phyloP scores from a whole-genome alignment of 345 rosid genomes.

The Eucalyptus erythrocorys region DNA sequence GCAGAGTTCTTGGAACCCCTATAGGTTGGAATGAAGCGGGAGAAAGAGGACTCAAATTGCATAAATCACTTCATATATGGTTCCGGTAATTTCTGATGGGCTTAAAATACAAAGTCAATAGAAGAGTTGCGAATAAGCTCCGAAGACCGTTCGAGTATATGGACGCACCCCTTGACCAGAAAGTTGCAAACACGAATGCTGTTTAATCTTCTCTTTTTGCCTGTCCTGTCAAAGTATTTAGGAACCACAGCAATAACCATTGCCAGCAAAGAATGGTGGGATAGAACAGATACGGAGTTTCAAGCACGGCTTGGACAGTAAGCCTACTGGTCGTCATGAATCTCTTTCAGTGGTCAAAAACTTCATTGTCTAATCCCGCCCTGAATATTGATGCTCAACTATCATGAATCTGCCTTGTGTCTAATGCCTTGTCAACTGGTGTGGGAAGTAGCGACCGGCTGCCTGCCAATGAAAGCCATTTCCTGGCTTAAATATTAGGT shows the following conservation, averaged over 20 bases:
- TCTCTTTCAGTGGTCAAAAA: slow-evolving; percentile 30
- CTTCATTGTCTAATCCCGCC: background rate
- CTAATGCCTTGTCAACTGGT: background rate
- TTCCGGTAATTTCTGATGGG: background rate
- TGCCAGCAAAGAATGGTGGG: slow-evolving; percentile 67
- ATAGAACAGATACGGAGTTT: slow-evolving; percentile 69
- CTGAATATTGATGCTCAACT: background rate
- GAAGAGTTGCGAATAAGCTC: background rate
- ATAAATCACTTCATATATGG: background rate
- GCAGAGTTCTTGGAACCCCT: background rate
- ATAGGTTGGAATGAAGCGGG: background rate
- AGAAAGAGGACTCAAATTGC: too few relatives aligned
- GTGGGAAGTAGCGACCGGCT: background rate
- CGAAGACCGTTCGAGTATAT: background rate
- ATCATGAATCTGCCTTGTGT: background rate
- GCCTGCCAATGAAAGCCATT: background rate
- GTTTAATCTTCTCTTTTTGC: background rate
- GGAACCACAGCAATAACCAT: slow-evolving; percentile 70
- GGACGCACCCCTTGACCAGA: background rate
- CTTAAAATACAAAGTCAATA: background rate
- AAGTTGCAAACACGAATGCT: background rate
- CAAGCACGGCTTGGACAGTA: slow-evolving; percentile 89
- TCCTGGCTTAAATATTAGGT: background rate
- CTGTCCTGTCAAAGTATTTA: background rate
- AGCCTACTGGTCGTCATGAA: slow-evolving; percentile 93